phyloP scores from a whole-genome alignment of 1,284 basidiomycete species.

The Tetrapyrgos nigripes region DNA sequence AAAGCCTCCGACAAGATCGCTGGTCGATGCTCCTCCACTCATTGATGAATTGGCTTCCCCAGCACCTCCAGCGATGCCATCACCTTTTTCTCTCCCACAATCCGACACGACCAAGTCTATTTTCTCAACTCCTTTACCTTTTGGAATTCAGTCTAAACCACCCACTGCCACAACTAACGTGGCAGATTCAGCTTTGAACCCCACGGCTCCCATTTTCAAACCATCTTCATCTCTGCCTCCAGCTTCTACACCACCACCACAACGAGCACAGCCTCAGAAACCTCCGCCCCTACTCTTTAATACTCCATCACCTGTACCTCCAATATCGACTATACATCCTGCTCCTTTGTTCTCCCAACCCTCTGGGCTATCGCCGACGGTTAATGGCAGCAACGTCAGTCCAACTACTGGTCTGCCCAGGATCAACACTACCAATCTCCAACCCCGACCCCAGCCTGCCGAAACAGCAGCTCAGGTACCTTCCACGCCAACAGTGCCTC shows the following conservation, averaged over 20 bases:
- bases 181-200: not conserved
- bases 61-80: not conserved
- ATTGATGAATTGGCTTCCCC: not conserved
- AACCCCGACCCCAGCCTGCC: constrained; percentile 10
- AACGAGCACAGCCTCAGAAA: not conserved
- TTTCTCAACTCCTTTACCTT: not conserved
- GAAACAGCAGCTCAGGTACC: not conserved
- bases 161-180: not conserved
- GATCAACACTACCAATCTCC: constrained; percentile 3
- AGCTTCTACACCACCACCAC: not conserved
- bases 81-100: not conserved
- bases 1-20: not conserved
- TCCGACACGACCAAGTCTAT: not conserved
- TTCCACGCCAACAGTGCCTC: not conserved
- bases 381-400: not conserved
- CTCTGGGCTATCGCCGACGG: not conserved
- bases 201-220: not conserved
- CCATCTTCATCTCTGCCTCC: not conserved
- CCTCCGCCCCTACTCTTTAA: not conserved
- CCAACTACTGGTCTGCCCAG: not conserved
- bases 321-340: not conserved
- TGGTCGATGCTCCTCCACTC: constrained; percentile 3
- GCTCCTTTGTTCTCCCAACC: not conserved
- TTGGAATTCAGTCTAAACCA: not conserved
- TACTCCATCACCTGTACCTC: not conserved